Conservation (phyloP, 1,139 yeast species). For the Spencermartinsiella ligniputridi region DNA sequence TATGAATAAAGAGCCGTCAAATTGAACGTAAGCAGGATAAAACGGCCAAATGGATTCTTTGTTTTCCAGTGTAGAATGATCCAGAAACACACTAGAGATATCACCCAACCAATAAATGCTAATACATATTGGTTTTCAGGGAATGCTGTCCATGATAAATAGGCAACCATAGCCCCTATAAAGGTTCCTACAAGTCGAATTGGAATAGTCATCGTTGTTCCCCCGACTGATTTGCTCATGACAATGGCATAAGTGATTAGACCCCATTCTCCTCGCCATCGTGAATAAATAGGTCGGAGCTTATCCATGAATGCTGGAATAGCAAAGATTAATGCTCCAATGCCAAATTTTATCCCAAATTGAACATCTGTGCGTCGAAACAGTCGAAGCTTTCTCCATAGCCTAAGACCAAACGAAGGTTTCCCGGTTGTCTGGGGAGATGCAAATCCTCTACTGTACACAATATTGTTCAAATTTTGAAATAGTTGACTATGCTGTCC, state of each 20-base stretch:
- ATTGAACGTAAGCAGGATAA: conserved; percentile 71
- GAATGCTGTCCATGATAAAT: conserved; percentile 51
- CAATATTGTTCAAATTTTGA: neutral
- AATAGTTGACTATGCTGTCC: neutral
- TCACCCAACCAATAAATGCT: conserved; percentile 53
- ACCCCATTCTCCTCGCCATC: conserved; percentile 85
- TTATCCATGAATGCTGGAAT: conserved; percentile 61
- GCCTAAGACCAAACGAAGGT: conserved; percentile 14
- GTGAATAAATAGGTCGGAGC: conserved; percentile 50
- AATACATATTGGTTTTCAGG: conserved; percentile 55
- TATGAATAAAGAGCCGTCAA: conserved; percentile 75
- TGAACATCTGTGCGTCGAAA: conserved; percentile 64
- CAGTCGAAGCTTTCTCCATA: conserved; percentile 44
- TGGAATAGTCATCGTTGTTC: conserved; percentile 74
- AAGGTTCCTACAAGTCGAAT: conserved; percentile 75
- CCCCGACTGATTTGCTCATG: conserved; percentile 85
- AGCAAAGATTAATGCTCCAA: conserved; percentile 68
- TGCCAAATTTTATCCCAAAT: conserved; percentile 73
- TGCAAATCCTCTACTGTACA: neutral
- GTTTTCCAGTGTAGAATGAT: conserved; percentile 63
- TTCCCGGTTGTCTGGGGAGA: neutral
- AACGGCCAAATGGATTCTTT: conserved; percentile 47
- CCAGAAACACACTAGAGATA: conserved; percentile 62
- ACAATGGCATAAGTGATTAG: conserved; percentile 73
- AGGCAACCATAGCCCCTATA: conserved; percentile 63